Conservation (phyloP, 2,329 filamentous ascomycete species). For the Penicillium sp. region DNA sequence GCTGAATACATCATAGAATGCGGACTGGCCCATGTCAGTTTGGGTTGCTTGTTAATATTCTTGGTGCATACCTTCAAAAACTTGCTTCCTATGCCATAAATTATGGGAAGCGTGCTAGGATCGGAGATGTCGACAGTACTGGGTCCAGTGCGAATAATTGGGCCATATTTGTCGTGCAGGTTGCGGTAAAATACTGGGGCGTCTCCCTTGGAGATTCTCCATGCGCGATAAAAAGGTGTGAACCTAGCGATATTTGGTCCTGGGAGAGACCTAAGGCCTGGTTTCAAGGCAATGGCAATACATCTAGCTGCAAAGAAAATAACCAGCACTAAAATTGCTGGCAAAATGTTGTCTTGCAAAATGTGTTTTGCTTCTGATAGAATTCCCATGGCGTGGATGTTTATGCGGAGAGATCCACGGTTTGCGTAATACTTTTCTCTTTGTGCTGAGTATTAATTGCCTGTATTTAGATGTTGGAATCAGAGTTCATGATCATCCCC, state of each 20-base stretch:
- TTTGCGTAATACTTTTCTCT: neutral
- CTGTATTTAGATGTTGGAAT: neutral
- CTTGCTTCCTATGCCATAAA: neutral
- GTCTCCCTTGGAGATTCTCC: conserved; percentile 4
- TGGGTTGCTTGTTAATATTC: neutral
- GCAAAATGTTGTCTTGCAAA: neutral
- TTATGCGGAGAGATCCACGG: neutral
- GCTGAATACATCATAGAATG: conserved; percentile 4
- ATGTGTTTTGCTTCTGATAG: neutral
- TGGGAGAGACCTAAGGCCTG: conserved; percentile 5
- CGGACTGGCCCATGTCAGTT: neutral
- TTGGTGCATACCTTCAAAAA: conserved; percentile 15
- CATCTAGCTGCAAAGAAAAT: neutral
- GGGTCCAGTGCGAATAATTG: conserved; percentile 30
- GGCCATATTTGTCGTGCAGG: conserved; percentile 28
- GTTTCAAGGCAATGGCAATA: neutral
- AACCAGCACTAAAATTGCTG: too few species aligned
- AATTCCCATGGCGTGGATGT: neutral
- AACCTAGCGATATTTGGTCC: conserved; percentile 6
- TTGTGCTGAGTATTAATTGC: neutral
- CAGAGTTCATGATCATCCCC: neutral
- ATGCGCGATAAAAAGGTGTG: conserved; percentile 7
- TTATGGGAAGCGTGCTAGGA: conserved; percentile 5
- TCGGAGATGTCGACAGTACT: conserved; percentile 30
- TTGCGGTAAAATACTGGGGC: conserved; percentile 19